Base-by-base conservation (phyloP, 768 basidiomycete genomes). In the Boletus rufocinnamomeus region DNA sequence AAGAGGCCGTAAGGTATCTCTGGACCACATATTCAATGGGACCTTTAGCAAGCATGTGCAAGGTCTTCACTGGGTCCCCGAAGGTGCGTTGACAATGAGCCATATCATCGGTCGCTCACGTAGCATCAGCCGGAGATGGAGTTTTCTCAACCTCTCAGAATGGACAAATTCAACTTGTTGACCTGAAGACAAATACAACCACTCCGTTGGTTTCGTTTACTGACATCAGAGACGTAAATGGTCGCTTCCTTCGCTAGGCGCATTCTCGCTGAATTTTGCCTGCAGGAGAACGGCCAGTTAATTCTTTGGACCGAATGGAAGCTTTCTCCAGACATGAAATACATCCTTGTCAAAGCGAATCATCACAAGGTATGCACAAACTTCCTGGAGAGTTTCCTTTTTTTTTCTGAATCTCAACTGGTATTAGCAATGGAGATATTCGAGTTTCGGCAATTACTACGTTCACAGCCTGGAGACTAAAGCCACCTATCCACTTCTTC, bases 21-120 rank as follows among this genome's bases (percentile, higher is more conserved):
- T 98, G 81, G 93, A 98, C 68, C 89, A 95, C 70, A 73, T 97
- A 51, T 94, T 93, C 77, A 96, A 97, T 69, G 93, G 93, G 4
- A 98, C 95, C 2, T 98, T 98, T 68, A 59, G 35, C 17, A 73
- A 79, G 2, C 68, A 79, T 4, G 64, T 69, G 2, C 77, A 79
- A 49, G 65, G 65, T 23, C 70, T 99, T 35, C 79, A 85, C 45
- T 99, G 97, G 97, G 88, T 98, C 30, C 85, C 89, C 10, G 95
- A 97, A 83, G 96, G 95, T 93, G 61, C 41, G 83, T 65, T 43
- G 9, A 30, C 19, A 16, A 6, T 25, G 21, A 13, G 9, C 17
- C 14, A 4, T 34, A 6, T 32, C 19, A 0, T 34, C 41, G 6
- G 14, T 40, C 4, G 37, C 64, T 66, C 50, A 72, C n/a, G 49